Base-by-base conservation (phyloP, 306 rosid genomes). In the Inga laurina region DNA sequence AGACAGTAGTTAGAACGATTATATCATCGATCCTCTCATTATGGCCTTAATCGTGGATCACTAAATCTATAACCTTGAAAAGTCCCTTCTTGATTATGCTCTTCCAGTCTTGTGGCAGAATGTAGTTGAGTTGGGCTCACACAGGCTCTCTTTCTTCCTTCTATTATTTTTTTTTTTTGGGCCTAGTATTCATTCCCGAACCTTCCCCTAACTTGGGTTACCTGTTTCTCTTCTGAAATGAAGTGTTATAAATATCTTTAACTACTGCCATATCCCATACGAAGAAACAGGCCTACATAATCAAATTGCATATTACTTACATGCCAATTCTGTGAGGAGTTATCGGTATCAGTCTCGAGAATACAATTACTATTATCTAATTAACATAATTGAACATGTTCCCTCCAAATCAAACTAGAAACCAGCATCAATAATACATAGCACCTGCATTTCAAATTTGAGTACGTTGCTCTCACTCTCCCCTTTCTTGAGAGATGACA, bases 31-130 rank as follows among this genome's bases (percentile, higher is more conserved):
- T 70, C 85, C 56, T 59, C 66, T 59, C 41, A 61, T 52, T 15
- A 52, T 64, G 16, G 19, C 77, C 67, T 74, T 79, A 79, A 66
- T 34, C 83, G 35, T 54, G 80, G 76, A 52, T 49, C 67, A 78
- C 61, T 22, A 67, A 51, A 72, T 72, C 21, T 45, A 56, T 19
- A 54, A 51, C 77, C 84, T 68, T n/a, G 54, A 82, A 70, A 75
- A 56, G 18, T 13, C 57, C 44, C 37, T 70, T 86, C 68, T 75
- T 18, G 77, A 57, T 32, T 45, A 66, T 43, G 67, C 65, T 21
- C 74, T 65, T 67, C 51, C 8, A 56, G 74, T 77, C 62, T 74
- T 57, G 45, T 3, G 37, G 24, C 18, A 73, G 74, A 27, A 49
- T 48, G 46, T 39, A 69, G 35, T 56, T 27, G 30, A 79, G 76